Percentiles rank a stretch among this genome's conserved stretches.
Conservation (phyloP, 1,284 basidiomycete species). For the Serendipita sp. region DNA sequence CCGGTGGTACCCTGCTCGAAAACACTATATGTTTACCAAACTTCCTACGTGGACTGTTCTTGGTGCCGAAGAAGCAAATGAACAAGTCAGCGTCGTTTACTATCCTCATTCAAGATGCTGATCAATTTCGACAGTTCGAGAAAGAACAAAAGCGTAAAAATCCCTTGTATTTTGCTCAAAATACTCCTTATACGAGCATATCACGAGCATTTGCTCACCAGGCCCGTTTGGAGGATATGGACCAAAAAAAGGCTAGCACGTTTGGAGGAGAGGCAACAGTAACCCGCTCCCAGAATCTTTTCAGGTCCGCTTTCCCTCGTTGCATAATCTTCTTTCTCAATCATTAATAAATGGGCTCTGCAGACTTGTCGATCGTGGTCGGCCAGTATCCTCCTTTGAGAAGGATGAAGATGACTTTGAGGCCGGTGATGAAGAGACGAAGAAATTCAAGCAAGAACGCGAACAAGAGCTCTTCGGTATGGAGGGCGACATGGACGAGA, state of each 20-base stretch:
- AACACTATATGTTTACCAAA: slow-evolving; percentile 6
- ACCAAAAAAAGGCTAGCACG: slow-evolving; percentile 13
- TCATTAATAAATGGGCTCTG: background rate
- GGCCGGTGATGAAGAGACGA: slow-evolving; percentile 25
- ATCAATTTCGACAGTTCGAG: background rate
- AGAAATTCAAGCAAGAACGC: slow-evolving; percentile 15
- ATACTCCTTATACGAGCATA: background rate
- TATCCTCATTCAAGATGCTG: background rate
- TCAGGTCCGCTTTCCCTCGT: background rate
- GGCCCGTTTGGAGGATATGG: slow-evolving; percentile 13
- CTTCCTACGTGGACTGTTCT: slow-evolving; percentile 1
- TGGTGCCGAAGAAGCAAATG: background rate
- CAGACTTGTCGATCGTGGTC: slow-evolving; percentile 3
- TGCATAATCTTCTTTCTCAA: background rate
- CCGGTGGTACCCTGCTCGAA: slow-evolving; percentile 5
- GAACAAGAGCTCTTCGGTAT: slow-evolving; percentile 27
- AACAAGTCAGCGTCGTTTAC: background rate
- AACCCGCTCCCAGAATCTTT: background rate
- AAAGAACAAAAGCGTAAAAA: background rate
- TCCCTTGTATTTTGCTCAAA: slow-evolving; percentile 1
- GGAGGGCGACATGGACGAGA: slow-evolving; percentile 67
- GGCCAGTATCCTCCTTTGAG: background rate
- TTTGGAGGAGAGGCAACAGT: slow-evolving; percentile 1
- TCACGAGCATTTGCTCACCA: background rate
- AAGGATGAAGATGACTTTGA: slow-evolving; percentile 51